Evolutionary conservation across 1,139 yeast species (phyloP).

Genomic region (Suhomyces bokatorum): DNA sequence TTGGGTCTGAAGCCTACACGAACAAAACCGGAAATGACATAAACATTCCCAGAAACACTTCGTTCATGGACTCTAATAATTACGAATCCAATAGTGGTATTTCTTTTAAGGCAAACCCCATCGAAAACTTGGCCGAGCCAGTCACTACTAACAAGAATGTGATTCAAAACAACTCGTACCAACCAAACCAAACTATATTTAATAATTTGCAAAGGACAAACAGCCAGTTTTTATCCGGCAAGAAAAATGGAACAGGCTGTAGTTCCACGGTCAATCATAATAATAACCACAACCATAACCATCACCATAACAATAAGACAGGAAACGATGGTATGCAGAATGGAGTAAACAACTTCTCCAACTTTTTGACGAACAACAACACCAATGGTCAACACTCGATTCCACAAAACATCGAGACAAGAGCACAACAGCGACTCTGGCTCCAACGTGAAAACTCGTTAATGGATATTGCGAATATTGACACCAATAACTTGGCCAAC

Average conservation of each 20-base stretch:
- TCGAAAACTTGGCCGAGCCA: constrained; percentile 35
- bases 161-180: constrained; percentile 41
- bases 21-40: constrained; percentile 2
- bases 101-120: constrained; percentile 40
- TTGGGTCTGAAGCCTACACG: constrained; percentile 11
- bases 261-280: neutral
- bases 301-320: neutral
- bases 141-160: constrained; percentile 37
- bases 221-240: constrained; percentile 32
- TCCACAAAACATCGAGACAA: constrained; percentile 44
- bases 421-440: constrained; percentile 85
- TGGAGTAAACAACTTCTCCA: constrained; percentile 35
- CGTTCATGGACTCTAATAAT: constrained; percentile 18
- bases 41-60: constrained; percentile 14
- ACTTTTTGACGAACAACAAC: constrained; percentile 27
- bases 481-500: constrained; percentile 35
- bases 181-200: constrained; percentile 48
- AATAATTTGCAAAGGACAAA: constrained; percentile 45
- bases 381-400: constrained; percentile 11
- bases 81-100: constrained; percentile 35
- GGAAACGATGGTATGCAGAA: constrained; percentile 15
- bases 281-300: neutral
- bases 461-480: constrained; percentile 52
- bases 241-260: constrained; percentile 14
- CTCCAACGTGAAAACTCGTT: constrained; percentile 74